Evolutionary conservation across 2,329 filamentous ascomycete genomes (phyloP).

Genomic region (Eurotiales sp.): DNA sequence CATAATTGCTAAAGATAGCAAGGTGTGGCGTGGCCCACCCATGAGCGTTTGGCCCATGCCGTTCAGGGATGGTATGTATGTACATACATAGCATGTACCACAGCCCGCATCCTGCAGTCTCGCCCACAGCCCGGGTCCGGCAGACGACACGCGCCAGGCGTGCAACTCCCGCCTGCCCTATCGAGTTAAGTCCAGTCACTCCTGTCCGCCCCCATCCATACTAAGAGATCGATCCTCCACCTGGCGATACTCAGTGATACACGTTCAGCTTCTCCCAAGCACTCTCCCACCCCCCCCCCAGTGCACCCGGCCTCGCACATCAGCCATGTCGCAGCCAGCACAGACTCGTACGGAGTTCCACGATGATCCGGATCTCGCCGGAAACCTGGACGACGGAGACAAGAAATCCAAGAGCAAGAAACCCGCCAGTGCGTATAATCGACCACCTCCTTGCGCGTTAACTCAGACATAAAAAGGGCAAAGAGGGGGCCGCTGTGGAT

Average conservation of each 20-base stretch:
- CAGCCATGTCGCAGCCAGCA: slow-evolving; percentile 44
- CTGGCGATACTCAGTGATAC: slow-evolving; percentile 1
- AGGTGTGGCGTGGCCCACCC: slow-evolving; percentile 11
- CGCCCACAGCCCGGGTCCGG: not conserved
- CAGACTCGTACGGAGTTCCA: slow-evolving; percentile 40
- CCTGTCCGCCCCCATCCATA: slow-evolving; percentile 4
- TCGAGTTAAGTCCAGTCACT: not conserved
- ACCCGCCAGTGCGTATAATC: slow-evolving; percentile 68
- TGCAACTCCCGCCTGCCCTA: slow-evolving; percentile 7
- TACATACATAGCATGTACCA: too few species aligned
- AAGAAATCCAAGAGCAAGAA: slow-evolving; percentile 89
- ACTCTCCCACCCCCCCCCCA: too few species aligned
- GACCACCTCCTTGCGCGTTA: not conserved
- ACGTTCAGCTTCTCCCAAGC: too few species aligned
- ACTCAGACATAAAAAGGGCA: not conserved
- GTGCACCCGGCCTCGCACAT: slow-evolving; percentile 1
- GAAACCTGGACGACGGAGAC: slow-evolving; percentile 43
- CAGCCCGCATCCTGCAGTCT: too few species aligned
- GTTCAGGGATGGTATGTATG: not conserved
- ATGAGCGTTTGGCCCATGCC: not conserved
- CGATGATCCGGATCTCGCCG: slow-evolving; percentile 40
- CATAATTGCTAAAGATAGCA: slow-evolving; percentile 13
- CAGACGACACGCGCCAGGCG: not conserved
- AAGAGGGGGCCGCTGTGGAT: not conserved
- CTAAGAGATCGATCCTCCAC: not conserved